A percentile compares a stretch with the other conserved stretches of the same genome.
phyloP scores from a whole-genome alignment of 441 rosid genomes.

The Biscutella laevigata region DNA sequence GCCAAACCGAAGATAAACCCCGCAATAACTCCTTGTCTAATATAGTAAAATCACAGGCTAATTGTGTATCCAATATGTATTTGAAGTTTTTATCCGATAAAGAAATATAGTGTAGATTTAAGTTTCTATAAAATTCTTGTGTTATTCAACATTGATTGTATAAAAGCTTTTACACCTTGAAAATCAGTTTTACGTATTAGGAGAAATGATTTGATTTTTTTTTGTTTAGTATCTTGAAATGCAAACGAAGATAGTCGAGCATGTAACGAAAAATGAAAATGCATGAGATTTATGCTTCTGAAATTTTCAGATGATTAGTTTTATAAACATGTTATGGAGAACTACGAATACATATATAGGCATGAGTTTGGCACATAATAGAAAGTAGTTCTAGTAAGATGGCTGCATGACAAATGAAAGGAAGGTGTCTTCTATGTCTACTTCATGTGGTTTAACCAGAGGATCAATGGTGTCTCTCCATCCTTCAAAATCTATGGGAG shows the following conservation, averaged over 20 bases:
- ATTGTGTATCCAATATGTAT: too few species aligned
- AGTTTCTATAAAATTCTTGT: too few species aligned
- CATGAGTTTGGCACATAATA: neutral
- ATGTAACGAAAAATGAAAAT: neutral
- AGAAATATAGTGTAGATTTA: too few species aligned
- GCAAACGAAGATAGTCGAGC: neutral
- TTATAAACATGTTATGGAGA: neutral
- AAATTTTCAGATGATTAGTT: neutral
- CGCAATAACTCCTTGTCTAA: too few species aligned
- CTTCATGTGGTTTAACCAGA: constrained; percentile 28
- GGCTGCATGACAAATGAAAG: constrained; percentile 23
- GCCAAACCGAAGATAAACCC: neutral
- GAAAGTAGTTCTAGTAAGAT: constrained; percentile 13
- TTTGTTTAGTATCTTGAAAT: neutral
- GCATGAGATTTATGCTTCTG: neutral
- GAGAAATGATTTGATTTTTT: too few species aligned
- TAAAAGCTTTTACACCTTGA: too few species aligned
- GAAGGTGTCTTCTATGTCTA: constrained; percentile 8
- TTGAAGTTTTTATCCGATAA: too few species aligned
- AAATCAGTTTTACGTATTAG: too few species aligned
- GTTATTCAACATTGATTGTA: too few species aligned
- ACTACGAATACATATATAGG: neutral
- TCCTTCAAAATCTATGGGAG: constrained; percentile 38
- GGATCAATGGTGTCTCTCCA: constrained; percentile 67
- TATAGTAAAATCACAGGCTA: too few species aligned